Base-by-base conservation (phyloP, 2,329 filamentous ascomycete genomes). In the Xylaria digitata region DNA sequence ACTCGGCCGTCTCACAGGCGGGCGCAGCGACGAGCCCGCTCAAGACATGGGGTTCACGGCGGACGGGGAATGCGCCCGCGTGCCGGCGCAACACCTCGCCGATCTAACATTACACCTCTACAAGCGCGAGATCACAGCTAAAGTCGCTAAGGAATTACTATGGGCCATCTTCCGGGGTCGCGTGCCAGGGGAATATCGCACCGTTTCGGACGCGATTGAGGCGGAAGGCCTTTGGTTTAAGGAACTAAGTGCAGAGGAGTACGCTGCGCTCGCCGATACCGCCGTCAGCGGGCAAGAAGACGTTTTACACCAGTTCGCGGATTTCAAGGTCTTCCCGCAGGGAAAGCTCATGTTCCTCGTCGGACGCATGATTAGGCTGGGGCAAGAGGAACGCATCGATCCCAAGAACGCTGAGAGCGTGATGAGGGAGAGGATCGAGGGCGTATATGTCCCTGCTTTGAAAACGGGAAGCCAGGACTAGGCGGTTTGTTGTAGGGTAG, bases 1-100 rank as follows among this genome's bases (percentile, higher is more conserved):
- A 74, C 83, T 94, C 2, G 92, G 91, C 7, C 89, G 90, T 1
- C 79, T 93, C 11, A 88, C 87, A 13, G 84, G 86, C 1, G 85
- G 87, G 5, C 73, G 77, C 15, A 78, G 75, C 50, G 71, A 73
- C 19, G 70, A 70, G 74, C 78, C 48, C 72, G 78, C 40, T 68
- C 78, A 73, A 9, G 71, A 75, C 6, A 68, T 77, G 77, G 26
- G 78, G 66, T 46, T 85, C 66, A 82, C 82, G 0, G 71, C 80
- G 1, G 80, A 84, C 2, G 85, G 86, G 4, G 79, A 83, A 26
- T 86, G 83, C 67, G 65, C 70, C 9, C 80, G 82, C 37, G 79
- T 89, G 1, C 82, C 85, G 0, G 81, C 80, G 11, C 70, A 64
- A 0, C 78, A 83, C 30, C 81, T 89, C 6, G 82, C 85, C 1